Evolutionary conservation across 2,329 filamentous ascomycete species (phyloP).

Genomic region (Microdochium bolleyi): DNA sequence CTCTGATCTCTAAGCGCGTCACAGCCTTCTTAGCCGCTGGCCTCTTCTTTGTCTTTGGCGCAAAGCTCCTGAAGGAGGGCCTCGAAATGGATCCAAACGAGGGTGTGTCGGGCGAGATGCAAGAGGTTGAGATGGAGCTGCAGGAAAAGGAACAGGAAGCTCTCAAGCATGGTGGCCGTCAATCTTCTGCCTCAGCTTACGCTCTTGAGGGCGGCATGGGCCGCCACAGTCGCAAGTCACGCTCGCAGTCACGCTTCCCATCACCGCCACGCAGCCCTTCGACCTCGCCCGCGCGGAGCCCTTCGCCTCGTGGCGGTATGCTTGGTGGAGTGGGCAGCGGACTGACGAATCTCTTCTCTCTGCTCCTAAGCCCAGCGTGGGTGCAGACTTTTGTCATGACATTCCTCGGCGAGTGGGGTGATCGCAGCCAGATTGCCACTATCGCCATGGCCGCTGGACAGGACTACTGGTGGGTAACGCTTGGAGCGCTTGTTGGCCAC

Average conservation of each 20-base stretch:
- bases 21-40: conserved; percentile 80
- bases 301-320: conserved; percentile 33
- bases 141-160: conserved; percentile 84
- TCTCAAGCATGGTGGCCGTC: conserved; percentile 55
- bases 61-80: conserved; percentile 76
- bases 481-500: conserved; percentile 81
- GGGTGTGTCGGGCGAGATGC: conserved; percentile 94
- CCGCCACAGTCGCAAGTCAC: conserved; percentile 51
- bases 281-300: conserved; percentile 59
- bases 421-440: conserved; percentile 94
- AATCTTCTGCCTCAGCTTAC: conserved; percentile 66
- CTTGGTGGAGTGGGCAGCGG: conserved; percentile 33
- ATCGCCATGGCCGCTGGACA: conserved; percentile 98
- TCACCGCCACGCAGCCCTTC: conserved; percentile 75
- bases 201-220: conserved; percentile 73
- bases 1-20: conserved; percentile 80
- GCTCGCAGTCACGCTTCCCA: conserved; percentile 69
- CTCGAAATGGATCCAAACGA: conserved; percentile 83
- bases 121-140: conserved; percentile 88
- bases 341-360: conserved; percentile 75
- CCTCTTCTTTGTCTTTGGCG: conserved; percentile 85
- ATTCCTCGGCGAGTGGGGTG: conserved; percentile 96
- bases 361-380: conserved; percentile 92
- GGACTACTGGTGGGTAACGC: conserved; percentile 98
- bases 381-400: conserved; percentile 99